Evolutionary conservation across 441 rosid species (phyloP).

Genomic region (Syzygium malaccense): DNA sequence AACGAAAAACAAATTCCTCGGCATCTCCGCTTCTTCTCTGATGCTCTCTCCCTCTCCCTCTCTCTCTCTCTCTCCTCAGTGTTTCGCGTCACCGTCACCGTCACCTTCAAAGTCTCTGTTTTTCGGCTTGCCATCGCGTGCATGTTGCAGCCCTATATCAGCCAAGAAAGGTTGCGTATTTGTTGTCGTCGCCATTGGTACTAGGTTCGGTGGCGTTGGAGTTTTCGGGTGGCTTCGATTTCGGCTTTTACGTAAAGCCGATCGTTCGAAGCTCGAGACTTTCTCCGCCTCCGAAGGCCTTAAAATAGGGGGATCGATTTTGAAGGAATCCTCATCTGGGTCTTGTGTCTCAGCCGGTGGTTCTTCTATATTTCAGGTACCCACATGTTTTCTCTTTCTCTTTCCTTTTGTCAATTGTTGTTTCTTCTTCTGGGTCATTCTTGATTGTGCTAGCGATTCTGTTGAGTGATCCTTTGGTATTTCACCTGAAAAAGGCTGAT

Average conservation of each 20-base stretch:
- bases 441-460: background rate
- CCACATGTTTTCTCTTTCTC: conserved; percentile 7
- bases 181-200: background rate
- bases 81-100: background rate
- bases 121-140: background rate
- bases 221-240: background rate
- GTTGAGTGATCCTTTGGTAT: background rate
- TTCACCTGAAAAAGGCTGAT: background rate
- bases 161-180: background rate
- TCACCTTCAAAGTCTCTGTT: background rate
- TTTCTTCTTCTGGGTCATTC: background rate
- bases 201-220: background rate
- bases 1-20: background rate
- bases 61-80: background rate
- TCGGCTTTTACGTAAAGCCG: background rate
- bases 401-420: background rate
- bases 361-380: conserved; percentile 14
- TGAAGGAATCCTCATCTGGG: conserved; percentile 21
- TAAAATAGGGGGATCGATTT: background rate
- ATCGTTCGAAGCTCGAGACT: background rate
- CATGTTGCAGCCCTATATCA: background rate
- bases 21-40: background rate
- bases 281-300: background rate
- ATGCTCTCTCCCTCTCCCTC: background rate
- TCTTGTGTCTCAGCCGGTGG: conserved; percentile 7